Percentiles rank a stretch among this genome's conserved stretches.
These are phyloP conservation scores for Farysia itapuensis DNA, from an alignment of 1,284 basidiomycete genomes.

Conservation along the genomic window DNA sequence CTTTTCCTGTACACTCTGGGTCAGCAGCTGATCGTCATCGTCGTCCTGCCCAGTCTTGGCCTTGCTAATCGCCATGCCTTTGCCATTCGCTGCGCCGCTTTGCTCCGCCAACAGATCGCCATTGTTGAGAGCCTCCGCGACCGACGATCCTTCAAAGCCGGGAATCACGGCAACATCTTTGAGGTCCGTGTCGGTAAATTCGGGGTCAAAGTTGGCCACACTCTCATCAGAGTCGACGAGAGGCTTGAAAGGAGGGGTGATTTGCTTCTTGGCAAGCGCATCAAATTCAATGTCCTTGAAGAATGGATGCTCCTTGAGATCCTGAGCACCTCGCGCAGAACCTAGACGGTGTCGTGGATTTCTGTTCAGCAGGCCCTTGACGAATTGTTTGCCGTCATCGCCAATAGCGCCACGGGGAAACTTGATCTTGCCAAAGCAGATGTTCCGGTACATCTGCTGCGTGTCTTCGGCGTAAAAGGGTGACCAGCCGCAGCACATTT, in stretches of 20 bases:
- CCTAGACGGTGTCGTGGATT: conserved; percentile 97
- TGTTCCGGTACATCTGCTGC: conserved; percentile 99
- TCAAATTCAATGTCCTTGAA: conserved; percentile 73
- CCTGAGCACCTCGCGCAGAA: conserved; percentile 82
- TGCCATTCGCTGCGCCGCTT: conserved; percentile 9
- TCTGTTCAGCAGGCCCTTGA: conserved; percentile 95
- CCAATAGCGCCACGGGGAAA: conserved; percentile 96
- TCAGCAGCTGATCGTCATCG: conserved; percentile 42
- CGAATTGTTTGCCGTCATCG: conserved; percentile 98
- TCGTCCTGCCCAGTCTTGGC: conserved; percentile 10
- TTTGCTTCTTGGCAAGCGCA: conserved; percentile 77
- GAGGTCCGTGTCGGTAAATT: conserved; percentile 88
- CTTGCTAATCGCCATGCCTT: conserved; percentile 34
- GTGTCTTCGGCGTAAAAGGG: conserved; percentile 99
- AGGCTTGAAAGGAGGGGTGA: conserved; percentile 97
- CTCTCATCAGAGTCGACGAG: conserved; percentile 97
- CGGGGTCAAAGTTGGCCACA: conserved; percentile 95
- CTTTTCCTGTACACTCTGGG: conserved; percentile 56
- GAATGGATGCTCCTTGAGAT: conserved; percentile 95
- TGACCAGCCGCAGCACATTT: conserved; percentile 99
- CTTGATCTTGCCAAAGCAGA: conserved; percentile 93
- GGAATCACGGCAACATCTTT: conserved; percentile 50
- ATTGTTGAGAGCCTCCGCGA: conserved; percentile 9
- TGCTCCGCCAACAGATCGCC: conserved; percentile 17
- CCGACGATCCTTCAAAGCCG: conserved; percentile 40